A percentile compares a stretch with the other conserved stretches of the same genome.
Conservation (phyloP, 768 basidiomycete genomes). For the Trametes meyenii region DNA sequence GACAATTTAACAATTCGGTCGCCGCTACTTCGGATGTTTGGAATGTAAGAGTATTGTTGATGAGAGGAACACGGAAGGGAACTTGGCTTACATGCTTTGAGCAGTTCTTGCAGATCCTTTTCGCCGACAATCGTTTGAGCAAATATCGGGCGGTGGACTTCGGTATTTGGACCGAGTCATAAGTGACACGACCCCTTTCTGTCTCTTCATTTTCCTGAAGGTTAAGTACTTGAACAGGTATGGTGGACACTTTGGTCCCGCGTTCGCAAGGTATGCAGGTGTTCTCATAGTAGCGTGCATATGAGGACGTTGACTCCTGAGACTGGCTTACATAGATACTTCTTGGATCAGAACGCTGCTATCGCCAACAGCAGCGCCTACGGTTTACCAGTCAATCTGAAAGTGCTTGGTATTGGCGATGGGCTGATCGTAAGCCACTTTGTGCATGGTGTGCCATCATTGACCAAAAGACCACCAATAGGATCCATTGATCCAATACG, state of each 20-base stretch:
- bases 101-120: slow-evolving; percentile 60
- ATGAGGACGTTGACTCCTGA: not conserved
- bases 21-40: slow-evolving; percentile 59
- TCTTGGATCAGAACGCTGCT: slow-evolving; percentile 60
- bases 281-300: not conserved
- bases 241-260: slow-evolving; percentile 43
- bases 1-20: slow-evolving; percentile 51
- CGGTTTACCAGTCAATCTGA: slow-evolving; percentile 55
- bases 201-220: not conserved
- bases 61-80: not conserved
- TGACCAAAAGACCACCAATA: slow-evolving; percentile 20
- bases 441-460: not conserved
- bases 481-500: slow-evolving; percentile 52
- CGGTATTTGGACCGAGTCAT: slow-evolving; percentile 67
- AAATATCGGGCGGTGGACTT: slow-evolving; percentile 47
- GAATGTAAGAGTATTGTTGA: slow-evolving; percentile 28
- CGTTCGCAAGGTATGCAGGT: slow-evolving; percentile 34
- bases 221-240: slow-evolving; percentile 26
- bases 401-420: slow-evolving; percentile 62
- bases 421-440: slow-evolving; percentile 55
- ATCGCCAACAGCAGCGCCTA: slow-evolving; percentile 47
- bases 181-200: not conserved
- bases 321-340: no score
- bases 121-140: slow-evolving; percentile 54
- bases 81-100: not conserved